Conservation (phyloP, 257 asterid species). For the Cinchona pubescens region DNA sequence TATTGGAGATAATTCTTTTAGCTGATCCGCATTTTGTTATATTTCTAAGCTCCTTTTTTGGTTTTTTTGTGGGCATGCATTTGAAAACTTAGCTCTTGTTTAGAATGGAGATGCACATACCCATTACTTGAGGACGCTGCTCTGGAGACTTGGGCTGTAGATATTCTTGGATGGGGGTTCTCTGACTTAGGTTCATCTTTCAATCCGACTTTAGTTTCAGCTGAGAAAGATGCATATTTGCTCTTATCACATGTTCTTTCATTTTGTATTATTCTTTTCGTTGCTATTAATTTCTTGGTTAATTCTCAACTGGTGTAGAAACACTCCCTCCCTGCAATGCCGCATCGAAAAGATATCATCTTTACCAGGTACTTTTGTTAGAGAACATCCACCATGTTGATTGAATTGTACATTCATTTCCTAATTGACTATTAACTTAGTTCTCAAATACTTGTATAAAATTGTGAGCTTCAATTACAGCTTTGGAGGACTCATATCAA, state of each 20-base stretch:
- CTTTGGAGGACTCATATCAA: constrained; percentile 71
- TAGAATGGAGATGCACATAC: constrained; percentile 73
- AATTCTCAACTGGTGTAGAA: constrained; percentile 33
- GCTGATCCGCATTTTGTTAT: background rate
- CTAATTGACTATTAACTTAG: background rate
- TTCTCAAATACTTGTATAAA: background rate
- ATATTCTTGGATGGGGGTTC: constrained; percentile 93
- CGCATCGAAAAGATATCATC: constrained; percentile 66
- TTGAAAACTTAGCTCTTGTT: constrained; percentile 56
- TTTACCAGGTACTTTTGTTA: constrained; percentile 38
- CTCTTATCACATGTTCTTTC: background rate
- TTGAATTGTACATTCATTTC: background rate
- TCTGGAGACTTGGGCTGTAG: constrained; percentile 77
- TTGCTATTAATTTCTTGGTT: background rate
- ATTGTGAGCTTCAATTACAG: constrained; percentile 24
- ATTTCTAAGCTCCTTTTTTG: background rate
- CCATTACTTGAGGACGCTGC: constrained; percentile 77
- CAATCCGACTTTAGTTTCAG: constrained; percentile 3
- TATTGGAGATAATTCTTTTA: background rate
- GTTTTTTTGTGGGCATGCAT: background rate
- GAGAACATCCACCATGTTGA: background rate
- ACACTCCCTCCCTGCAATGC: constrained; percentile 61
- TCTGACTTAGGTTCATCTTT: constrained; percentile 55
- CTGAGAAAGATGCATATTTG: background rate
- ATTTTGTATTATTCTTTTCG: background rate